Conservation (phyloP, 345 rosid genomes). For the Eucalyptus curtisii region DNA sequence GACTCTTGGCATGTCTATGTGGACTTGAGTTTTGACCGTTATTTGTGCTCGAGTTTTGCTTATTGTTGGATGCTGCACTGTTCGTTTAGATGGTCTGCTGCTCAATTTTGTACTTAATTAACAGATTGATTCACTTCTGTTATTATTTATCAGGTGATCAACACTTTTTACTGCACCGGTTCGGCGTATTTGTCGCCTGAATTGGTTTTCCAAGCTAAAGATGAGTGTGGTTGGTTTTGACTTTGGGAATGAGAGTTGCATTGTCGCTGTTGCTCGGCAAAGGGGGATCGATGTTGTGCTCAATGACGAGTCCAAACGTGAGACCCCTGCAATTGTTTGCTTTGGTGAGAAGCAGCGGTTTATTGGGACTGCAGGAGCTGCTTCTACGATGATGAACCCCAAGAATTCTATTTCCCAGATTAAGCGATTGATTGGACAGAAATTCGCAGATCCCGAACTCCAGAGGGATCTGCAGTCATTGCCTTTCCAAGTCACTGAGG, state of each 20-base stretch:
- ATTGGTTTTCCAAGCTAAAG: neutral
- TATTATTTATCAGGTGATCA: neutral
- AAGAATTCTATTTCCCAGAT: conserved; percentile 63
- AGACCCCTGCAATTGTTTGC: conserved; percentile 67
- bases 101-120: neutral
- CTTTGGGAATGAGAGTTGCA: conserved; percentile 89
- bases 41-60: neutral
- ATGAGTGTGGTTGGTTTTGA: conserved; percentile 99
- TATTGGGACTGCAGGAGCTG: conserved; percentile 72
- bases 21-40: neutral
- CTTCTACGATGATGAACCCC: conserved; percentile 66
- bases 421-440: conserved; percentile 49
- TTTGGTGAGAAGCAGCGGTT: conserved; percentile 85
- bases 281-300: conserved; percentile 99
- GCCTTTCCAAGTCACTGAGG: conserved; percentile 63
- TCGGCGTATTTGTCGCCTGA: neutral
- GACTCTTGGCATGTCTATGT: neutral
- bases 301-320: conserved; percentile 98
- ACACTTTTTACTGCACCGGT: neutral
- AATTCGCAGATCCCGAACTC: conserved; percentile 80
- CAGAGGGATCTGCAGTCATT: conserved; percentile 73
- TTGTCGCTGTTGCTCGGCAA: conserved; percentile 97
- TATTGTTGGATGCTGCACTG: neutral
- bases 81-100: neutral
- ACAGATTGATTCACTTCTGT: neutral